Evolutionary conservation across 495 filamentous ascomycete species (phyloP), one percentile per base, ranked within the genome.

Genomic region (Xylaria bambusicola): DNA sequence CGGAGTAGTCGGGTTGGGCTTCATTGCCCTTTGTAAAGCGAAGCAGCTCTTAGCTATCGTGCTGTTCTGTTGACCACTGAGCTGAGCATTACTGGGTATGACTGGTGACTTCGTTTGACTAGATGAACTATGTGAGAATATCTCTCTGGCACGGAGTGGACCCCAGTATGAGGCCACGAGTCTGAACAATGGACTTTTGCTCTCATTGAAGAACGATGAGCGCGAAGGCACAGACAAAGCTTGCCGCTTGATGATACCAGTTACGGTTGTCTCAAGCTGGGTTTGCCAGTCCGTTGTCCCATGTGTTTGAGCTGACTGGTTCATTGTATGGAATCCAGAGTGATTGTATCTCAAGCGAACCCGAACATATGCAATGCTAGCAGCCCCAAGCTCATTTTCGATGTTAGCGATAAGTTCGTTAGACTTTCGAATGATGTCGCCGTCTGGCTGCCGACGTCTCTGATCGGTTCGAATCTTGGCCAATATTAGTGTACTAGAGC

Each of bases 331-430:
- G 48, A 84, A 82, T 1, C 67, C 80, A 0, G 82, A 81, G 61
- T 83, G 79, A 1, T 70, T 69, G 47, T 82, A 84, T 5, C 62
- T 69, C 4, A 84, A 36, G 17, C 72, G 66, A 18, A 82, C 70
- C n/a, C 70, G 72, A n/a, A 82, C 44, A 53, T 79, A 83, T 23
- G 75, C 65, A 0, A 62, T 71, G 44, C 56, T 56, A 8, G 65
- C 65, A 35, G 68, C 66, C n/a, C 80, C 79, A 3, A 84, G 69
- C 36, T 80, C 71, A 23, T 63, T 66, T 50, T 83, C 78, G 17
- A 84, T 69, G 49, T 81, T 77, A 27, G 79, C 72, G 1, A 84
- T 79, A 12, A 84, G 71, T 36, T 77, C 72, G 27, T 79, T 75
- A 2, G 82, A 76, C 44, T 62, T 73, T 61, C 67, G 71, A 23